These are phyloP conservation scores for Hemileia vastatrix DNA, from an alignment of 1,284 basidiomycete genomes.

Conservation along the genomic window DNA sequence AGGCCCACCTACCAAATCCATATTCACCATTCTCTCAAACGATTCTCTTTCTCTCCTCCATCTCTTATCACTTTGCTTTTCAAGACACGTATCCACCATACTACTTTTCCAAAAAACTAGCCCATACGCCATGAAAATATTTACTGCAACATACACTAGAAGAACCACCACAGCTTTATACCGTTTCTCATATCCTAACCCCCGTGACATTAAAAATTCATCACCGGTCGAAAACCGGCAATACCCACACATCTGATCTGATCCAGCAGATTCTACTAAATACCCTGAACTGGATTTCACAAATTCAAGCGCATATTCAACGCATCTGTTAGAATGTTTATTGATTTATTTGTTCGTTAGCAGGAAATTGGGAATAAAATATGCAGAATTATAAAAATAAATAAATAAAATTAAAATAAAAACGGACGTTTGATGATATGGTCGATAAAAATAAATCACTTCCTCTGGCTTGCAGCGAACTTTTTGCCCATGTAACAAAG, in stretches of 20 bases:
- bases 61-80: too few species aligned
- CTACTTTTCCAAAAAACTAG: too few species aligned
- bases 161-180: too few species aligned
- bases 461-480: conserved; percentile 8
- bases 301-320: conserved; percentile 15
- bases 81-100: too few species aligned
- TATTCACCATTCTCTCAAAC: too few species aligned
- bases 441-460: conserved; percentile 6
- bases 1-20: too few species aligned
- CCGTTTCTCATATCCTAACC: too few species aligned
- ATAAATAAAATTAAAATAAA: neutral
- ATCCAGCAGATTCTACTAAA: neutral
- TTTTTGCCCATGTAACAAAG: conserved; percentile 23
- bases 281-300: conserved; percentile 1
- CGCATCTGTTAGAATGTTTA: conserved; percentile 16
- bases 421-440: conserved; percentile 7
- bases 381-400: neutral
- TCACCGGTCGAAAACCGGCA: conserved; percentile 14
- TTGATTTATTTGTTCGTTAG: too few species aligned
- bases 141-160: too few species aligned
- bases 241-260: conserved; percentile 1
- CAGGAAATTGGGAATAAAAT: neutral
- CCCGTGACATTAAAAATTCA: too few species aligned
- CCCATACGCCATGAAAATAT: too few species aligned
- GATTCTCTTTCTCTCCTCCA: too few species aligned